A percentile compares a stretch with the other conserved stretches of the same genome.
Evolutionary conservation across 768 basidiomycete genomes (phyloP).

Genomic region (Steccherinum ochraceum): DNA sequence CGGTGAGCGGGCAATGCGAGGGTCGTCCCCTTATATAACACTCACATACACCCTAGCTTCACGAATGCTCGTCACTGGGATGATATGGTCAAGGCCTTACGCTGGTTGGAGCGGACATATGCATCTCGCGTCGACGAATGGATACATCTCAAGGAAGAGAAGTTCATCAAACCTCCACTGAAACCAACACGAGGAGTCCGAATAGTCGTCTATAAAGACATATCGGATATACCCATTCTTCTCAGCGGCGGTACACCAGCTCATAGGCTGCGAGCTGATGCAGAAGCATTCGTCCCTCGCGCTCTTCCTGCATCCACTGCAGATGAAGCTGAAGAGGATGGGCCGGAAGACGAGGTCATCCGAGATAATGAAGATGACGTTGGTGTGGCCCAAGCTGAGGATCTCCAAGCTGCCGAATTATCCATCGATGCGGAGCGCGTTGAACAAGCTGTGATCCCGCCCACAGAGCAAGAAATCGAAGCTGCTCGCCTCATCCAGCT

Average conservation of each 20-base stretch:
- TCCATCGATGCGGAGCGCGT: neutral
- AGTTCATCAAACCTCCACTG: neutral
- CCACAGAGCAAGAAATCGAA: slow-evolving; percentile 6
- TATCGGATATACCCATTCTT: slow-evolving; percentile 4
- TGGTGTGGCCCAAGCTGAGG: neutral
- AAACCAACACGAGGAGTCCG: neutral
- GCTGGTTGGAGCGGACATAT: neutral
- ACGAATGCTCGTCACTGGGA: slow-evolving; percentile 1
- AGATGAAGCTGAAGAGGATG: neutral
- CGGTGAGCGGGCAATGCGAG: too few relatives aligned
- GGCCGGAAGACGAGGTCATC: slow-evolving; percentile 1
- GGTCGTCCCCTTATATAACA: too few relatives aligned
- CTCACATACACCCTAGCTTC: too few relatives aligned
- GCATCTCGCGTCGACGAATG: slow-evolving; percentile 3
- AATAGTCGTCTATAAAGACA: slow-evolving; percentile 1
- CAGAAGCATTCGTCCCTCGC: slow-evolving; percentile 2
- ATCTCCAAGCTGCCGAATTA: neutral
- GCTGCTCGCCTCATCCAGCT: slow-evolving; percentile 4
- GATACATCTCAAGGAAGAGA: slow-evolving; percentile 6
- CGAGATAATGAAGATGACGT: slow-evolving; percentile 6
- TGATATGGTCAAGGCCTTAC: slow-evolving; percentile 1
- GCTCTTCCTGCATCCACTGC: neutral
- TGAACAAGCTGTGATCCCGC: slow-evolving; percentile 3
- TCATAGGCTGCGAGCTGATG: neutral
- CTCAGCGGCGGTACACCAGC: neutral